Evolutionary conservation across 192 early-diverging fungal species (phyloP), one percentile per base, ranked within the genome.

Genomic region (Cladochytrium replicatum): DNA sequence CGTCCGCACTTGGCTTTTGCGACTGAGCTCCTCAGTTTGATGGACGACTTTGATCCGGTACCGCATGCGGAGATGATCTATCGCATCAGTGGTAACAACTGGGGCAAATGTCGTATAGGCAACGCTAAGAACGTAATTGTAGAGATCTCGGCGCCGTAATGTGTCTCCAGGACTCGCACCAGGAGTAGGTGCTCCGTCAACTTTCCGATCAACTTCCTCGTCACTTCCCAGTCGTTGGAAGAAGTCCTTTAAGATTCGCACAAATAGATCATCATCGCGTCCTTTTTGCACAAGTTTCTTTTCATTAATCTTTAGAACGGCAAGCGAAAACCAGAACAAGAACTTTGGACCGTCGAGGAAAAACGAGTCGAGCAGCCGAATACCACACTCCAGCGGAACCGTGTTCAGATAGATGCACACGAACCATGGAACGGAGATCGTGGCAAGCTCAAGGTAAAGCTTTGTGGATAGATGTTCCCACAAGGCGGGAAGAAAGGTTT

Each of bases 291-390:
- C 45, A 8, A 80, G 50, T 46, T 68, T 46, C 25, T 30, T 43
- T 57, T 80, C 77, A 43, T 75, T 80, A 28, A 75, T 45, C 49
- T 78, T 78, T 31, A 80, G 40, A 25, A 80, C 58, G 6, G 68
- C 62, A 26, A 80, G 41, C n/a, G 71, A 60, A 13, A 75, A 40
- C 77, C 77, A 80, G 41, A 78, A 80, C 32, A 78, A 39, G 37
- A 75, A 75, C 45, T 73, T 74, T n/a, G 77, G 77, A 2, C 77
- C 77, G 43, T 80, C 75, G n/a, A 80, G 41, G 44, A 80, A 80
- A 45, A 80, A 78, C 19, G 57, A 49, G 50, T 80, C 77, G 41
- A 80, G 60, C 26, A 80, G 57, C 50, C 57, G 65, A 40, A 75
- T 54, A 19, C 60, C 77, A 13, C 67, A 43, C 6, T 54, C 28